Conservation (phyloP, 2,329 filamentous ascomycete genomes). For the Ophiocordyceps camponoti-leonardi region DNA sequence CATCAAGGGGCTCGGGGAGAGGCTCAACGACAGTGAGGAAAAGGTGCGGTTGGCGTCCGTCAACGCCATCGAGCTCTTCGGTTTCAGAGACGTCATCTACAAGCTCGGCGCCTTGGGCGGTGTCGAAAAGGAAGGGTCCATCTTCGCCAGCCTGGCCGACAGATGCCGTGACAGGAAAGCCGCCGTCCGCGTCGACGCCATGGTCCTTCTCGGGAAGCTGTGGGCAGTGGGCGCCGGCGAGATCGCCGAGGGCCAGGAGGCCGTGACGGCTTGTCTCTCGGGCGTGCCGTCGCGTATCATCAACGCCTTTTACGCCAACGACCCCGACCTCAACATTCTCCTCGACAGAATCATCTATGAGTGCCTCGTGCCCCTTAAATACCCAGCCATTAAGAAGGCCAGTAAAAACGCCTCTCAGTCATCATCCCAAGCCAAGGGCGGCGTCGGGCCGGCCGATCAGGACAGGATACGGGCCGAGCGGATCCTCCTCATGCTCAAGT, state of each 20-base stretch:
- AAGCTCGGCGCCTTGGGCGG: conserved; percentile 67
- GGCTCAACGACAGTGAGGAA: conserved; percentile 77
- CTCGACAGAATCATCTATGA: conserved; percentile 78
- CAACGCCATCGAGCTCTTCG: conserved; percentile 64
- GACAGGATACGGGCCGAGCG: conserved; percentile 71
- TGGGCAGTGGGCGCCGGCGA: conserved; percentile 91
- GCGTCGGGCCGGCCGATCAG: conserved; percentile 38
- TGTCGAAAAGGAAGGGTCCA: conserved; percentile 57
- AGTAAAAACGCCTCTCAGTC: conserved; percentile 43
- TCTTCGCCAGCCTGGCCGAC: conserved; percentile 69
- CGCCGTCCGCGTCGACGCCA: conserved; percentile 68
- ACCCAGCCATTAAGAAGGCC: conserved; percentile 49
- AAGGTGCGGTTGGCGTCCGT: conserved; percentile 83
- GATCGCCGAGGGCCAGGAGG: conserved; percentile 66
- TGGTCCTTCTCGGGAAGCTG: conserved; percentile 66
- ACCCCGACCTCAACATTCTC: conserved; percentile 67
- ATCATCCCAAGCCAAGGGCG: conserved; percentile 23
- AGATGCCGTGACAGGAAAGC: conserved; percentile 76
- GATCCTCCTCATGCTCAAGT: conserved; percentile 64
- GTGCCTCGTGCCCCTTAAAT: conserved; percentile 74
- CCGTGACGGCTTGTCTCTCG: conserved; percentile 55
- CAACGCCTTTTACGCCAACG: conserved; percentile 79
- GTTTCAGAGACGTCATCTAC: conserved; percentile 61
- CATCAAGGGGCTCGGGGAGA: conserved; percentile 57
- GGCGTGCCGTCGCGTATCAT: conserved; percentile 74